Percentiles rank a stretch among this genome's conserved stretches.
Conservation (phyloP, 139 green algal genomes). For the Mesotaenium endlicherianum region DNA sequence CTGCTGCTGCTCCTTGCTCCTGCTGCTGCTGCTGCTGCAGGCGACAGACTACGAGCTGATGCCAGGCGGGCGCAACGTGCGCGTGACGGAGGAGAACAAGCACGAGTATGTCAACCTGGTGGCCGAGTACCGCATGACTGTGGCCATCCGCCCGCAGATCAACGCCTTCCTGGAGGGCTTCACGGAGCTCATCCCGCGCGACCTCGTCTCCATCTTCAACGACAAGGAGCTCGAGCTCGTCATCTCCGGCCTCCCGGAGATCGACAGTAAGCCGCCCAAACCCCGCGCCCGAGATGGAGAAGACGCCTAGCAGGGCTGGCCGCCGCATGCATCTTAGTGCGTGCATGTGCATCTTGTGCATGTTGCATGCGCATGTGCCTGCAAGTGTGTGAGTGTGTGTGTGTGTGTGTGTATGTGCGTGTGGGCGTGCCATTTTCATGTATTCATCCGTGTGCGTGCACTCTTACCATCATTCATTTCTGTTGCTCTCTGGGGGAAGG, state of each 20-base stretch:
- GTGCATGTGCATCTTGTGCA: no score
- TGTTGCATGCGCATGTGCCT: no score
- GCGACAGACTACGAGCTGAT: conserved; percentile 73
- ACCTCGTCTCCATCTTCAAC: conserved; percentile 86
- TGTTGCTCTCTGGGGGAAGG: no score
- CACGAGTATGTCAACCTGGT: conserved; percentile 92
- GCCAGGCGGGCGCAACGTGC: conserved; percentile 67
- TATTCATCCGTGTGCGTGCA: no score
- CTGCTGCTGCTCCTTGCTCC: not conserved
- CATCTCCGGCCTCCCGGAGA: conserved; percentile 91
- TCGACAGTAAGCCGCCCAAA: conserved; percentile 69
- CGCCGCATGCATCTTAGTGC: no score
- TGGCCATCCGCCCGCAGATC: conserved; percentile 83
- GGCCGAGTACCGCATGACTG: conserved; percentile 91
- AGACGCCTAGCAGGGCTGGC: no score
- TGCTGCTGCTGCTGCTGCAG: not conserved
- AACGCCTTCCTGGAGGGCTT: conserved; percentile 82
- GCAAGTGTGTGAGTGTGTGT: no score
- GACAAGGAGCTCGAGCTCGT: conserved; percentile 98
- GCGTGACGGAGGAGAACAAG: conserved; percentile 95
- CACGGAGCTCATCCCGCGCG: conserved; percentile 84
- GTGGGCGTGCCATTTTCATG: no score
- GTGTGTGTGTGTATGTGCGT: no score
- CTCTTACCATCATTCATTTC: no score
- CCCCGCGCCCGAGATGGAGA: no score